Percentiles rank a stretch among this genome's conserved stretches.
These are phyloP conservation scores for Lachancea fermentati DNA, from an alignment of 805 yeast genomes.

Conservation along the genomic window DNA sequence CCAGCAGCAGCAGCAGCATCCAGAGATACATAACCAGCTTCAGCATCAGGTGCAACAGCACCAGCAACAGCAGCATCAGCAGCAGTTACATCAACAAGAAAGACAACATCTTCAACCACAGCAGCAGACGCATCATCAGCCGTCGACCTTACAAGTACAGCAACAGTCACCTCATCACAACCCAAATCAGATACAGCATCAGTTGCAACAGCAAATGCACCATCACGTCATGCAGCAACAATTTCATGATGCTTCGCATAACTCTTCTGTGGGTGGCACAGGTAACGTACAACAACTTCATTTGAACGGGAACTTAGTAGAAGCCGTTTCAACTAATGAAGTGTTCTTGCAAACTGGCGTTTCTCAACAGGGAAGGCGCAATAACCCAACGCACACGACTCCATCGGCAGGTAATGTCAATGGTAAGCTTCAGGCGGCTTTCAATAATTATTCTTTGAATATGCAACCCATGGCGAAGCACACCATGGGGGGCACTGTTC, in stretches of 20 bases:
- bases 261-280: constrained; percentile 5
- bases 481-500: constrained; percentile 6
- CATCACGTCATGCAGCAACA: constrained; percentile 13
- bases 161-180: constrained; percentile 9
- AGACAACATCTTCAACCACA: constrained; percentile 5
- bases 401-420: constrained; percentile 14
- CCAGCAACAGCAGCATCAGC: constrained; percentile 11
- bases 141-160: neutral
- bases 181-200: constrained; percentile 9
- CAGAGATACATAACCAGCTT: constrained; percentile 11
- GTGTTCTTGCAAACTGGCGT: constrained; percentile 57
- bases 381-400: neutral
- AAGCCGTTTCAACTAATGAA: constrained; percentile 88
- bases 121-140: constrained; percentile 1
- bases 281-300: constrained; percentile 16
- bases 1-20: constrained; percentile 15
- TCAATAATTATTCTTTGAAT: constrained; percentile 18
- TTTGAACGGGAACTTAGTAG: constrained; percentile 54
- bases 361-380: constrained; percentile 10
- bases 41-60: constrained; percentile 10
- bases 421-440: constrained; percentile 14
- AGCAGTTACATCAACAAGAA: constrained; percentile 1
- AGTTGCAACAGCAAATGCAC: constrained; percentile 12
- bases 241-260: constrained; percentile 5
- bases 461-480: constrained; percentile 6